Base-by-base conservation (phyloP, 164 flowering plant species). In the Malania oleifera region DNA sequence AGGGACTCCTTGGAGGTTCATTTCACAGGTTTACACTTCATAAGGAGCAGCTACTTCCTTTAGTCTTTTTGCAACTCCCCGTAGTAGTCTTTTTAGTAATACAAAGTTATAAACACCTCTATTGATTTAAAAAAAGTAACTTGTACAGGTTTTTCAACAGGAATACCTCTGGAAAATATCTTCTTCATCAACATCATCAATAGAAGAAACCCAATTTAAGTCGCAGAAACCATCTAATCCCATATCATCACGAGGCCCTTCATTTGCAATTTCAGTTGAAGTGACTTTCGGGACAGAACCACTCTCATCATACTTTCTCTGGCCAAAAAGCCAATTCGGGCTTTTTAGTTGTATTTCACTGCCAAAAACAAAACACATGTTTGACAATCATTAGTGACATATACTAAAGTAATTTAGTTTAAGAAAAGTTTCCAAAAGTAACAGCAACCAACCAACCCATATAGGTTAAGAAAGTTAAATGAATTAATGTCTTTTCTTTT, bases 291-390 rank as follows among this genome's bases (percentile, higher is more conserved):
- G 57, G 8, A 68, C 76, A 63, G 84, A 52, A 43, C 59, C 77
- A 70, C 65, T 75, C 39, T 80, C 97, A 54, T 86, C 96, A 49
- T 61, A 73, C 70, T 89, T 92, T 63, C 90, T 84, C 79, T 87
- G 92, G 58, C 98, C 98, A 75, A 90, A 93, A 34, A 93, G 82
- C 98, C 98, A 93, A 66, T 93, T 93, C 34, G 98, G 97, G 64
- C 90, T 90, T 71, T 82, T 93, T 56, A 93, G 92, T 66, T 93
- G 98, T 70, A 93, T 82, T 72, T 90, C 97, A 55, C 98, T 92
- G 88, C 71, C 67, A 38, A 37, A 60, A 5, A n/a, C 3, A n/a
- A 31, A 31, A 31, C 6, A 31, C 4, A 31, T 31, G 35, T 4
- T 9, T 31, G 35, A 31, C 35, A 4, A 31, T 31, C 35, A 31